These are phyloP conservation scores for Ilex asprella DNA, from an alignment of 257 asterid genomes.

Conservation along the genomic window DNA sequence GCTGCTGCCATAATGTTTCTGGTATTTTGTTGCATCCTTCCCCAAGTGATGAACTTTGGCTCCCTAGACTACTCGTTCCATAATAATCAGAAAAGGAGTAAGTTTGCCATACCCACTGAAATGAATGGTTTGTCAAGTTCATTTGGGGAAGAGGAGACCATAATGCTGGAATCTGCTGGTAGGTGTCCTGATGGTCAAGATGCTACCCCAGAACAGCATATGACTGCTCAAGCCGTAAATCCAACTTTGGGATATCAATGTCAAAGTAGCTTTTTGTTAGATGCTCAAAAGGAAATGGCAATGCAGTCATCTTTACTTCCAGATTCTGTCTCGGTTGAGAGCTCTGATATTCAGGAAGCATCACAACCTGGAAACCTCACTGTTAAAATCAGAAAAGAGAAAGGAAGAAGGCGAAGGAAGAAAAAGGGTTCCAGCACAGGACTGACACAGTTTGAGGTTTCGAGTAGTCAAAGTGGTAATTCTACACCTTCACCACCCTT, in stretches of 20 bases:
- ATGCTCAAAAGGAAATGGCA: conserved; percentile 16
- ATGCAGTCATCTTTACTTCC: conserved; percentile 4
- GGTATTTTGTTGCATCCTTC: conserved; percentile 33
- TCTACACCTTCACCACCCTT: conserved; percentile 86
- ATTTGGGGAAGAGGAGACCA: conserved; percentile 29
- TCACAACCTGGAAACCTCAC: conserved; percentile 36
- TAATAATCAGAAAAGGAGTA: conserved; percentile 18
- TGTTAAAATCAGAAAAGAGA: conserved; percentile 60
- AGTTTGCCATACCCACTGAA: conserved; percentile 20
- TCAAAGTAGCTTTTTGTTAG: conserved; percentile 18
- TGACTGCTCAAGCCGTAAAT: conserved; percentile 7
- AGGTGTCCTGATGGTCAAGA: conserved; percentile 18
- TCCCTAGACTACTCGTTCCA: conserved; percentile 24
- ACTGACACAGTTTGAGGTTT: conserved; percentile 41
- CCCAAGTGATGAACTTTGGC: conserved; percentile 25
- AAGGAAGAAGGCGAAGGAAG: conserved; percentile 67
- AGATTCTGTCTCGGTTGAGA: conserved; percentile 24
- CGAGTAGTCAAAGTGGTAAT: conserved; percentile 90
- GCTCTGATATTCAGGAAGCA: conserved; percentile 26
- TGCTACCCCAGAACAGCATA: conserved; percentile 11
- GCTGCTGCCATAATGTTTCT: conserved; percentile 36
- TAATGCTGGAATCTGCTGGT: conserved; percentile 28
- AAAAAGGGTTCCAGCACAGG: conserved; percentile 43
- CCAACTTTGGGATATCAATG: conserved; percentile 16
- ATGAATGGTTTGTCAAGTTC: conserved; percentile 29